Evolutionary conservation across 805 yeast species (phyloP).

Genomic region (Metschnikowia continentalis): DNA sequence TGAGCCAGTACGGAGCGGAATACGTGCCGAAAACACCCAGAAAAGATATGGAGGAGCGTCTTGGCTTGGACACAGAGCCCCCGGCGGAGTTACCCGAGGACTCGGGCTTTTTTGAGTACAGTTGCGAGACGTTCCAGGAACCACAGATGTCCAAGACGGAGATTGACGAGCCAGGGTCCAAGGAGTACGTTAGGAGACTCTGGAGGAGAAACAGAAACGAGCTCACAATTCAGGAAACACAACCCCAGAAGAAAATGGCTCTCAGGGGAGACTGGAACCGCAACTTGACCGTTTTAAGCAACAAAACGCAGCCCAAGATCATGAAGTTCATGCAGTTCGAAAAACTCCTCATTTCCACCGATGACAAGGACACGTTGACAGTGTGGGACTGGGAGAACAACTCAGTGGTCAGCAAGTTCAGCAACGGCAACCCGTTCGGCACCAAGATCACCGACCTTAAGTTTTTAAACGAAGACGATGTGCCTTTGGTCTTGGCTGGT

Average conservation of each 20-base stretch:
- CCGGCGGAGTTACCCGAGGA: slow-evolving; percentile 43
- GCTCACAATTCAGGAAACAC: slow-evolving; percentile 79
- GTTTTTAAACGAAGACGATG: slow-evolving; percentile 88
- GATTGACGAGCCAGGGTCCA: slow-evolving; percentile 87
- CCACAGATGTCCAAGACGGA: slow-evolving; percentile 89
- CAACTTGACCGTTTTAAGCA: slow-evolving; percentile 54
- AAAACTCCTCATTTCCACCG: slow-evolving; percentile 70
- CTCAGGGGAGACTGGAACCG: slow-evolving; percentile 83
- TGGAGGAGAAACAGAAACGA: slow-evolving; percentile 94
- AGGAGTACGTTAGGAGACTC: slow-evolving; percentile 70
- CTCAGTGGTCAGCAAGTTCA: slow-evolving; percentile 59
- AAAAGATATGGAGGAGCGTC: slow-evolving; percentile 36
- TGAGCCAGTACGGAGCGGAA: slow-evolving; percentile 38
- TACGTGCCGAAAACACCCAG: slow-evolving; percentile 58
- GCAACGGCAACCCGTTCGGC: slow-evolving; percentile 82
- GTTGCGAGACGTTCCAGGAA: slow-evolving; percentile 90
- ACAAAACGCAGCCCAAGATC: slow-evolving; percentile 74
- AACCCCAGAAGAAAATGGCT: slow-evolving; percentile 80
- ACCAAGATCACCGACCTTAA: slow-evolving; percentile 84
- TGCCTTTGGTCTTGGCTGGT: slow-evolving; percentile 79
- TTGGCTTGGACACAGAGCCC: slow-evolving; percentile 26
- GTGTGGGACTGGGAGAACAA: slow-evolving; percentile 84
- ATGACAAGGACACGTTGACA: slow-evolving; percentile 76
- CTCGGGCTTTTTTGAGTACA: slow-evolving; percentile 67
- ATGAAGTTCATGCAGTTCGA: slow-evolving; percentile 89